Base-by-base conservation (phyloP, 768 basidiomycete species). In the Dacryopinax spathularia region DNA sequence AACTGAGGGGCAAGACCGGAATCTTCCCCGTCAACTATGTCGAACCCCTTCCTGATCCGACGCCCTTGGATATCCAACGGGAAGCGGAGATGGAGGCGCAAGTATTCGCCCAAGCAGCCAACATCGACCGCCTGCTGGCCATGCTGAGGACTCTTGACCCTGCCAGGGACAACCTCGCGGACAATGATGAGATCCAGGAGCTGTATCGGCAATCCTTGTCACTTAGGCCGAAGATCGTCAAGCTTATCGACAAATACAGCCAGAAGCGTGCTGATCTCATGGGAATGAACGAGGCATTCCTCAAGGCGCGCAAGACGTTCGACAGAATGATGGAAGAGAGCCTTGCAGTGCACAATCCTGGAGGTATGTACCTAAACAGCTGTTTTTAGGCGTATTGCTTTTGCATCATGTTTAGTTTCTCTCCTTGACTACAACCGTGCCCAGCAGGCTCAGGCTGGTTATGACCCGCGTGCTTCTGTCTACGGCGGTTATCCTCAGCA, bases 1-100 rank as follows among this genome's bases (percentile, higher is more conserved):
- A 96, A 68, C 73, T 94, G 44, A 88, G 85, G 70, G 93, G 91
- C 0, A 77, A 89, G 64, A 91, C 92, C 1, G 92, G 92, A 43
- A 98, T 98, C 56, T 97, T 98, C 74, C 95, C 95, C 0, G 91
- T 95, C 20, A 96, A 95, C 73, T 96, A 97, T 76, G 91, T 97
- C 68, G 88, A 91, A 81, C 79, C 85, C 1, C 78, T 97, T 65
- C 89, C 92, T 0, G 91, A 95, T 63, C 89, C 89, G 0, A 90
- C 87, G 0, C 76, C 85, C 1, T 75, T 77, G 0, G 91, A 95
- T 67, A 71, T 95, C 33, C 84, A 87, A 0, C 81, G 78, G 62
- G 95, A 97, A 70, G 88, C 85, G 0, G 87, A 94, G 66, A 83
- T 87, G 65, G 96, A 98, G 72, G 88, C 89, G 1, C 79, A 85